Percentiles rank a stretch among this genome's conserved stretches.
These are phyloP conservation scores for Talaromyces sp. DNA, from an alignment of 2,329 filamentous ascomycete genomes.

Conservation along the genomic window DNA sequence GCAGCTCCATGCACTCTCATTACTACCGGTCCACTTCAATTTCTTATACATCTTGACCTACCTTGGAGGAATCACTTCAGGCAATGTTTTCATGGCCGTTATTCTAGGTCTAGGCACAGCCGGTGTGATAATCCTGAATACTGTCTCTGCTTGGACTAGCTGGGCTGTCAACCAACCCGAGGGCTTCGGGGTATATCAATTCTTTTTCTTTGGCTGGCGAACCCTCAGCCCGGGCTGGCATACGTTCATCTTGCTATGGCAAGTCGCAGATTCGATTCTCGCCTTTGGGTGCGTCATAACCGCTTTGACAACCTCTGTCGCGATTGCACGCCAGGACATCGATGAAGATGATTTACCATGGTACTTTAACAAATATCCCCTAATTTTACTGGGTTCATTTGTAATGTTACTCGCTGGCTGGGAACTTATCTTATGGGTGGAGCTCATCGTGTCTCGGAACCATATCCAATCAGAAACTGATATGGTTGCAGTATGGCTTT, in stretches of 20 bases:
- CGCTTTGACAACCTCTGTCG: background rate
- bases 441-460: background rate
- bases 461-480: constrained; percentile 1
- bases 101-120: background rate
- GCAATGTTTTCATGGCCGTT: background rate
- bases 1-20: background rate
- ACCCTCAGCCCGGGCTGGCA: background rate
- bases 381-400: background rate
- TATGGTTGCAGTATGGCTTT: background rate
- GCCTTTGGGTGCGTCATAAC: background rate
- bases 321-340: background rate
- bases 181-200: background rate
- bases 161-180: background rate
- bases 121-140: background rate
- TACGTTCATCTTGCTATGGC: background rate
- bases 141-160: background rate
- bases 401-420: background rate
- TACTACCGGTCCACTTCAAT: background rate
- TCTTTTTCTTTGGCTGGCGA: constrained; percentile 1
- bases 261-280: background rate
- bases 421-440: background rate
- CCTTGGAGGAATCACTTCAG: background rate
- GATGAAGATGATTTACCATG: background rate
- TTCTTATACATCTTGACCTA: background rate
- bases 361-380: background rate